Evolutionary conservation across 768 basidiomycete species (phyloP).

Genomic region (Boletus bicolor): DNA sequence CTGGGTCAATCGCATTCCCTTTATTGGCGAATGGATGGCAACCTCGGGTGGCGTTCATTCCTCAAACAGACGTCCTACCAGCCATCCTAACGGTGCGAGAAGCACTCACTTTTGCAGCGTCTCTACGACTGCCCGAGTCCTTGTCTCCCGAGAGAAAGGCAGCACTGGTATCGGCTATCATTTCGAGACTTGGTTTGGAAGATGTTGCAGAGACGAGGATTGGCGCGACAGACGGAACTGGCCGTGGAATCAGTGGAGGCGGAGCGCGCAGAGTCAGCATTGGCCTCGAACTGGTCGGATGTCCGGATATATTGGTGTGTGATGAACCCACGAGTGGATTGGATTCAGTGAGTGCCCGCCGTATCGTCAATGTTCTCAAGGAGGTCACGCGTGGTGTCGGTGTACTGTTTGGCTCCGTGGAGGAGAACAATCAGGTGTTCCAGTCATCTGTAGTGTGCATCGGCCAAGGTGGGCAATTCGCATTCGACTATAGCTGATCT

Average conservation of each 20-base stretch:
- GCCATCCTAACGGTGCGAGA: constrained; percentile 77
- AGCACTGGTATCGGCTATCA: constrained; percentile 62
- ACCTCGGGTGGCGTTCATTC: constrained; percentile 79
- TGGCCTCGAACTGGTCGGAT: constrained; percentile 82
- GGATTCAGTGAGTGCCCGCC: constrained; percentile 83
- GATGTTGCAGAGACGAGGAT: constrained; percentile 71
- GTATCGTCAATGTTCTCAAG: constrained; percentile 74
- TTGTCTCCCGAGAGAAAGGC: constrained; percentile 59
- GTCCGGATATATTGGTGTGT: constrained; percentile 79
- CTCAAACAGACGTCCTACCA: constrained; percentile 83
- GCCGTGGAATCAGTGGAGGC: constrained; percentile 86
- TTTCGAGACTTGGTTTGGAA: constrained; percentile 76
- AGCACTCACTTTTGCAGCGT: constrained; percentile 80
- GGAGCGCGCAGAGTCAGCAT: constrained; percentile 90
- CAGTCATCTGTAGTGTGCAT: constrained; percentile 84
- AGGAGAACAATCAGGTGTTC: constrained; percentile 53
- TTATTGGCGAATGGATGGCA: constrained; percentile 28
- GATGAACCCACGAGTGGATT: constrained; percentile 85
- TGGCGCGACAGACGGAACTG: constrained; percentile 58
- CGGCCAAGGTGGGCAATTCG: constrained; percentile 62
- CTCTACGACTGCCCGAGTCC: constrained; percentile 76
- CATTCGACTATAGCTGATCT: neutral
- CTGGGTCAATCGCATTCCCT: constrained; percentile 64
- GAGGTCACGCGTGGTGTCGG: constrained; percentile 58
- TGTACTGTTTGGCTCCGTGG: constrained; percentile 19